Percentiles rank a stretch among this genome's conserved stretches.
phyloP scores from a whole-genome alignment of 164 flowering plant genomes.

The Houttuynia cordata region DNA sequence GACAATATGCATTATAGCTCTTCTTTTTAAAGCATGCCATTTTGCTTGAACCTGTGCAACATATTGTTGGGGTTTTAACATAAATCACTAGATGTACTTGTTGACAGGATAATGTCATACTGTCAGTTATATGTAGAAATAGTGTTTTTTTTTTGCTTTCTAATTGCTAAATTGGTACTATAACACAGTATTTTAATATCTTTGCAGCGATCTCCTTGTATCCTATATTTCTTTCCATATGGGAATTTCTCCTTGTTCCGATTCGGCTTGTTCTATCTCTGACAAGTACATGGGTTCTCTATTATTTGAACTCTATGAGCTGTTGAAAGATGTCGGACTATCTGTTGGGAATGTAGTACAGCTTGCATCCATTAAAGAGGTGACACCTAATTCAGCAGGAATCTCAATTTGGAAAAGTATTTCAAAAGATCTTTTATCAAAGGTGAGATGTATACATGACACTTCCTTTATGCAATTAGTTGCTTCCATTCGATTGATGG shows the following conservation, averaged over 20 bases:
- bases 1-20: too few species aligned
- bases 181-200: not conserved
- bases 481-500: not conserved
- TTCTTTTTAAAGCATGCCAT: too few species aligned
- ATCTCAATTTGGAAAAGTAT: slow-evolving; percentile 9
- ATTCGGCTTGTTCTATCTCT: slow-evolving; percentile 11
- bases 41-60: too few species aligned
- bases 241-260: slow-evolving; percentile 17
- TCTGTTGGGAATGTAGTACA: not conserved
- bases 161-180: not conserved
- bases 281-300: slow-evolving; percentile 13
- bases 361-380: slow-evolving; percentile 3
- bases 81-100: too few species aligned
- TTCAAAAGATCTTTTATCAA: slow-evolving; percentile 14
- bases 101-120: too few species aligned
- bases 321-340: slow-evolving; percentile 5
- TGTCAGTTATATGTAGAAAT: not conserved
- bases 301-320: slow-evolving; percentile 7
- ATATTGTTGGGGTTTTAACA: too few species aligned
- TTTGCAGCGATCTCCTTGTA: slow-evolving; percentile 11
- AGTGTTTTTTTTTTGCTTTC: not conserved
- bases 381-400: slow-evolving; percentile 4
- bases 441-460: slow-evolving; percentile 1
- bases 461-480: not conserved
- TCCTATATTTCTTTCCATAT: slow-evolving; percentile 12